Base-by-base conservation (phyloP, 2,329 filamentous ascomycete genomes). In the Aspergillus vadensis region DNA sequence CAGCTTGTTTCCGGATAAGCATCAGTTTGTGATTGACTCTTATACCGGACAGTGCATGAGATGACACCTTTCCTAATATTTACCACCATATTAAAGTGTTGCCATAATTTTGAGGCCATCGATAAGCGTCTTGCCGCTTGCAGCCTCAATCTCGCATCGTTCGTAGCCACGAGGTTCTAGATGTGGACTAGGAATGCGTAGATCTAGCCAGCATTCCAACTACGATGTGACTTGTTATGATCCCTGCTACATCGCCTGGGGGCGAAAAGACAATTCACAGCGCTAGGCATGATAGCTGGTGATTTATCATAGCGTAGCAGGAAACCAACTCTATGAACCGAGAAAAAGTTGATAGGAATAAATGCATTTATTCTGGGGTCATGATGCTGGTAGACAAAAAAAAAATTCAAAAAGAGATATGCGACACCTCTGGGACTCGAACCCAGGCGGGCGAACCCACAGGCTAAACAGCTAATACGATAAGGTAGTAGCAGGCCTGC, bases 381-480 rank as follows among this genome's bases (percentile, higher is more conserved):
- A 25, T 25, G 6, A 25, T 25, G 23, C 23, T 25, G 23, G 23
- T 25, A 8, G 23, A 25, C 23, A 1, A 25, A 8, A 25, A 23
- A 25, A 25, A 25, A 7, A 2, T 6, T 6, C 19, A 23, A 3
- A 52, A 52, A 52, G 21, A 21, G n/a, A 39, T 25, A 38, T 52
- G 17, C 50, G 50, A 52, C 50, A 52, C 50, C 50, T 36, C 30
- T 52, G 57, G 41, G 51, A 19, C n/a, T 50, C 30, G 43, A 55
- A 44, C 25, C 36, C 50, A 48, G 27, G 30, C 53, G 25, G 53
- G 53, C 39, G 53, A 56, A 44, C 39, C 39, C 25, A 48, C 53
- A 30, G 36, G 52, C 53, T 32, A 44, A 23, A 14, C 41, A 44
- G 41, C 41, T 44, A 44, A 12, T 44, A 44, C 41, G 10, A 7